Evolutionary conservation across 75 land plant species (phyloP), one percentile per base, ranked within the genome.

Genomic region (Chamaecyparis obtusa): DNA sequence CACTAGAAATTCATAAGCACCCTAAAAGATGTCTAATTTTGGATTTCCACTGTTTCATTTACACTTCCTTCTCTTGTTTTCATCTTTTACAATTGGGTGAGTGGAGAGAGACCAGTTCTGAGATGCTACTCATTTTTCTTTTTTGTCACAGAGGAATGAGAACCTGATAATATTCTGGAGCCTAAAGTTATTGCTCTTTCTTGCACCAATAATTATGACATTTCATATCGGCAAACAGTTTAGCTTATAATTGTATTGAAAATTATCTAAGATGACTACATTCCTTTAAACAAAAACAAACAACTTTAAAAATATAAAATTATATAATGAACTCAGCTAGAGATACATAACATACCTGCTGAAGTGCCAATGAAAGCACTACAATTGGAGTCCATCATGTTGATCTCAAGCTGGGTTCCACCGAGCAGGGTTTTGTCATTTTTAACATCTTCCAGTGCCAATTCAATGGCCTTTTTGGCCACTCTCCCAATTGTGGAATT

Each of bases 381-480:
- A 15, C 85, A 82, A 33, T 64, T 79, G 74, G 89, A 35, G 74
- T 89, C 89, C 71, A 54, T 82, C 49, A 71, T 37, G 21, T 51
- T 51, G 24, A 89, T n/a, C 43, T 43, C 75, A 19, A 89, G 85
- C 17, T 32, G 74, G n/a, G 88, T 87, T 81, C 57, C 90, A 76
- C 71, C 82, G 60, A 89, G 87, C 39, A 89, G 16, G 44, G 64
- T 35, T 6, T 80, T 13, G 9, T 82, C 85, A 11, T 83, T 74
- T 24, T 87, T 89, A 4, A 89, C 82, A 35, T 89, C 85, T 8
- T 87, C 79, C 48, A 89, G 10, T 4, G 81, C 90, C 43, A 89
- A 71, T 41, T 89, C 51, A 39, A 89, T 87, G 71, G 88, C 89
- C 27, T 49, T 36, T 41, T 57, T 56, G 6, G 85, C 88, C 46